These are phyloP conservation scores for Ceratocystis variospora DNA, from an alignment of 2,329 filamentous ascomycete genomes.

Conservation along the genomic window DNA sequence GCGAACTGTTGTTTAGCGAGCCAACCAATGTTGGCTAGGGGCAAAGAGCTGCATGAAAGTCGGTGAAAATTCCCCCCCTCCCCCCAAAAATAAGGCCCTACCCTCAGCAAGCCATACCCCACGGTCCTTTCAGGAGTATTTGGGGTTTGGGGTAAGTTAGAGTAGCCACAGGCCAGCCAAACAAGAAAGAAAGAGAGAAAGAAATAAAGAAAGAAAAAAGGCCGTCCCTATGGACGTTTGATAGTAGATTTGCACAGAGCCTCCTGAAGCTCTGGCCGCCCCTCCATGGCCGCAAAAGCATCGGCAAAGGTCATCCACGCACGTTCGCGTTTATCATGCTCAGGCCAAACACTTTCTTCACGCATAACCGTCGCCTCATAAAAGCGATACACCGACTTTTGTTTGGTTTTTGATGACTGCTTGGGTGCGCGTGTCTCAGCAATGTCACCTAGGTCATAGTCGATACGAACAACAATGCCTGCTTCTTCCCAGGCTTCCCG, in stretches of 20 bases:
- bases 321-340: slow-evolving; percentile 78
- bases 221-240: slow-evolving; percentile 28
- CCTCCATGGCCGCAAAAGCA: slow-evolving; percentile 62
- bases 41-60: background rate
- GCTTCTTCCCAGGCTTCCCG: slow-evolving; percentile 97
- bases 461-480: slow-evolving; percentile 73
- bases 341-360: slow-evolving; percentile 81
- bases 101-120: background rate
- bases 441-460: slow-evolving; percentile 75
- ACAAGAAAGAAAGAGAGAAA: background rate
- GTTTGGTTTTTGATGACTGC: slow-evolving; percentile 47
- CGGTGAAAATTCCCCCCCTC: background rate
- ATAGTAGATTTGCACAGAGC: slow-evolving; percentile 72
- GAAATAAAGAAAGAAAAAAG: too few relatives aligned
- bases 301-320: slow-evolving; percentile 79
- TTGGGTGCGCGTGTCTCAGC: slow-evolving; percentile 72
- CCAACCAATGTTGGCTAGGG: background rate
- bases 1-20: background rate
- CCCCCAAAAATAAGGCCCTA: background rate
- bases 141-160: slow-evolving; percentile 2
- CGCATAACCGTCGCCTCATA: slow-evolving; percentile 78
- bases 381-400: slow-evolving; percentile 58
- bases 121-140: background rate
- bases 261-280: slow-evolving; percentile 75
- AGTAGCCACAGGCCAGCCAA: background rate